These are phyloP conservation scores for Tubosaeta sp. DNA, from an alignment of 768 basidiomycete genomes.

Conservation along the genomic window DNA sequence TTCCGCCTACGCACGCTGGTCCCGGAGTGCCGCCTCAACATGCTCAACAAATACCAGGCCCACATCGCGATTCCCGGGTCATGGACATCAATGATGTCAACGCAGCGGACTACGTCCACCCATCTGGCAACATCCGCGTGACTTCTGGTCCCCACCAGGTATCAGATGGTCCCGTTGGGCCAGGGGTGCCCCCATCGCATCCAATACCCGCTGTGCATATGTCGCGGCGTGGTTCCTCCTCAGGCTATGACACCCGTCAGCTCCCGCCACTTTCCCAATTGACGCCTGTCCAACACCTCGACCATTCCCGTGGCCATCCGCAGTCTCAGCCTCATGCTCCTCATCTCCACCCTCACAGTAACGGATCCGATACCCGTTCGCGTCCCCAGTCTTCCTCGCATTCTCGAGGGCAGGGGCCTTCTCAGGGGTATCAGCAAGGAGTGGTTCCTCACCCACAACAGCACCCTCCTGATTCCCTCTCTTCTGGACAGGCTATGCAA, in stretches of 20 bases:
- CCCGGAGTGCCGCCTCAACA: constrained; percentile 36
- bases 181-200: constrained; percentile 37
- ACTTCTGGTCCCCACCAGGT: constrained; percentile 41
- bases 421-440: constrained; percentile 32
- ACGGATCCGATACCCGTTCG: constrained; percentile 42
- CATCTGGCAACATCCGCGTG: constrained; percentile 45
- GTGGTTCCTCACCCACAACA: constrained; percentile 41
- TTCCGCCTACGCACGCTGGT: constrained; percentile 32
- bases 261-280: constrained; percentile 46
- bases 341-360: constrained; percentile 38
- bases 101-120: constrained; percentile 46
- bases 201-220: constrained; percentile 35
- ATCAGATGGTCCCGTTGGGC: constrained; percentile 48
- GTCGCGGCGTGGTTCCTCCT: constrained; percentile 40
- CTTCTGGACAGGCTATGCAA: constrained; percentile 43
- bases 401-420: constrained; percentile 41
- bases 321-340: constrained; percentile 39
- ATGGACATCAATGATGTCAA: constrained; percentile 46
- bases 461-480: constrained; percentile 42
- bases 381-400: constrained; percentile 50
- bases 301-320: constrained; percentile 30
- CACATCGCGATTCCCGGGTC: constrained; percentile 37
- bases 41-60: constrained; percentile 16
- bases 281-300: constrained; percentile 40
- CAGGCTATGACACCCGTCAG: constrained; percentile 45